Conservation (phyloP, 495 filamentous ascomycete genomes). For the Daldinia vernicosa region DNA sequence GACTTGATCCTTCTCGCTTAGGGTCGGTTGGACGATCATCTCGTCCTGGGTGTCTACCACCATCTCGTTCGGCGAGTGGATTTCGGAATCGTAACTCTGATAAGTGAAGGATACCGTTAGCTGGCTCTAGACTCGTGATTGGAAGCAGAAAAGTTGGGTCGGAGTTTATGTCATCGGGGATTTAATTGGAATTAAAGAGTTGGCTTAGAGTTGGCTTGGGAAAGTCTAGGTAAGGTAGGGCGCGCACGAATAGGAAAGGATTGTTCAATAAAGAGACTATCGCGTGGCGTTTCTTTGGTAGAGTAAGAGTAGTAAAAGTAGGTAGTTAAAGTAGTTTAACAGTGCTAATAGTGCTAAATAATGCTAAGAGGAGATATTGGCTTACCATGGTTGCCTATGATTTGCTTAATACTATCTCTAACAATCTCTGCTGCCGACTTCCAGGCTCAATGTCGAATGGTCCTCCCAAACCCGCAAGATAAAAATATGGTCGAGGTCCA, state of each 20-base stretch:
- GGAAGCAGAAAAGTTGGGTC: slow-evolving; percentile 1
- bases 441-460: slow-evolving; percentile 18
- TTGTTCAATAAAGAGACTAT: slow-evolving; percentile 33
- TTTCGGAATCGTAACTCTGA: slow-evolving; percentile 53
- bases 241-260: slow-evolving; percentile 25
- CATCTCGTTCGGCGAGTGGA: slow-evolving; percentile 67
- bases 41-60: slow-evolving; percentile 75
- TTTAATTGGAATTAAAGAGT: slow-evolving; percentile 14
- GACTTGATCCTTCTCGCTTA: slow-evolving; percentile 82
- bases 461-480: slow-evolving; percentile 27
- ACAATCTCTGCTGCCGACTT: slow-evolving; percentile 18
- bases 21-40: slow-evolving; percentile 65
- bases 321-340: neutral
- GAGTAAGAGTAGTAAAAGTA: neutral
- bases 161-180: slow-evolving; percentile 13
- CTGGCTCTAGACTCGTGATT: slow-evolving; percentile 13
- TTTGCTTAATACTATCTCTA: slow-evolving; percentile 10
- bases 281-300: slow-evolving; percentile 32
- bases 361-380: neutral
- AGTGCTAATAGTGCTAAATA: neutral
- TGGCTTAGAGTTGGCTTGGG: neutral
- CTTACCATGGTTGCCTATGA: slow-evolving; percentile 32
- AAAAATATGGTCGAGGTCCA: slow-evolving; percentile 20
- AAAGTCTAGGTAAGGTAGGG: slow-evolving; percentile 7
- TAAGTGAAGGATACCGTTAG: slow-evolving; percentile 44